Conservation (phyloP, 176 grass and related monocot species). For the Aegilops bicornis region DNA sequence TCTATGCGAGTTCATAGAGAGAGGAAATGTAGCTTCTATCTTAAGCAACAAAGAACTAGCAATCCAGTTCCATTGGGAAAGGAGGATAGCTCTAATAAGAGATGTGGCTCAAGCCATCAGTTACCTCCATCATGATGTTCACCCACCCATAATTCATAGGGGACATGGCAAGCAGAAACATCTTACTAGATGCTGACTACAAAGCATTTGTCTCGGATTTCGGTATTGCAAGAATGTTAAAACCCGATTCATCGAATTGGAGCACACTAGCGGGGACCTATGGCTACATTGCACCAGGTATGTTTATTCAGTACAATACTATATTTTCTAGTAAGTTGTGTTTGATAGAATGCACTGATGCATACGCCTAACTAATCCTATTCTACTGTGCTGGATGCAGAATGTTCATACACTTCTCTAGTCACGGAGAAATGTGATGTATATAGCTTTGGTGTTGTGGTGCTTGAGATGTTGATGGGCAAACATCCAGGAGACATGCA, state of each 20-base stretch:
- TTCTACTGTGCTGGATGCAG: background rate
- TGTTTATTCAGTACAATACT: background rate
- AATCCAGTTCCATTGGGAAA: constrained; percentile 1
- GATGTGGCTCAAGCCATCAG: constrained; percentile 30
- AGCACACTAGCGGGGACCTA: constrained; percentile 25
- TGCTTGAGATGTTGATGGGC: constrained; percentile 28
- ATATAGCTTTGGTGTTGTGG: constrained; percentile 28
- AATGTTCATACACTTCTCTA: constrained; percentile 1
- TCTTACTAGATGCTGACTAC: constrained; percentile 28
- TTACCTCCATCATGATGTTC: constrained; percentile 31
- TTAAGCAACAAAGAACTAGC: constrained; percentile 3
- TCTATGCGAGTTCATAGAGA: constrained; percentile 23
- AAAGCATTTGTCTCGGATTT: constrained; percentile 35
- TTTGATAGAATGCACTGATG: background rate
- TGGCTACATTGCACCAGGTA: constrained; percentile 41
- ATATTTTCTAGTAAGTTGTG: background rate
- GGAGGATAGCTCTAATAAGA: background rate
- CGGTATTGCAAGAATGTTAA: constrained; percentile 23
- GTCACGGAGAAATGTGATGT: constrained; percentile 22
- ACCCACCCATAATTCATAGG: constrained; percentile 18
- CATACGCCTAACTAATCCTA: background rate
- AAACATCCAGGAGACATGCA: constrained; percentile 16
- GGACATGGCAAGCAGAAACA: constrained; percentile 26
- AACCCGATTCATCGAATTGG: constrained; percentile 33
- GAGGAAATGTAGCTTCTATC: background rate